Evolutionary conservation across 2,329 filamentous ascomycete genomes (phyloP), one percentile per base, ranked within the genome.

Genomic region (Scedosporium apiospermum): DNA sequence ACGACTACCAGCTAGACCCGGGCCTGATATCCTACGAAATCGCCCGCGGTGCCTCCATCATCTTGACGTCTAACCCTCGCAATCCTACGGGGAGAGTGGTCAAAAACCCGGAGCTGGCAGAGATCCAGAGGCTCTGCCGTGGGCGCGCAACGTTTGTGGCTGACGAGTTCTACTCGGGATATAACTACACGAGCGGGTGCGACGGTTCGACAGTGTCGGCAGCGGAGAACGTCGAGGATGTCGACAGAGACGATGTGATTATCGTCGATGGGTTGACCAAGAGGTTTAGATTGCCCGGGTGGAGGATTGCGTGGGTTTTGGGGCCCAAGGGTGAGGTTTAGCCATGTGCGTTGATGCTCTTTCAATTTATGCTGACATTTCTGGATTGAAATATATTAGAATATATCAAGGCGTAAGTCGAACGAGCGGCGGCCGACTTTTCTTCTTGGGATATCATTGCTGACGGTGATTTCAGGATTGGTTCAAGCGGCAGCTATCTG

Each of bases 241-340:
- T 97, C 16, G 86, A 97, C 71, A 84, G 90, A 71, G 91, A 96
- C 64, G 91, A 96, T 70, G 93, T 98, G 1, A 84, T 98, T 66
- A 90, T 98, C 74, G 93, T 98, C 67, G 93, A 98, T 72, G 93
- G 93, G 59, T 83, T 98, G 27, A 98, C 93, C 69, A 98, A 98
- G 83, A 89, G 93, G 65, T 98, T 98, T 84, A 88, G 93, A 68
- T 86, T 98, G 38, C 93, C 93, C 1, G 93, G 93, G 65, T 98
- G 93, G 92, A 89, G 93, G 73, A 93, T 98, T 53, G 93, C 93
- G 6, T 98, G 93, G 93, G 92, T 98, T 68, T 75, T 98, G 62
- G 93, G 93, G 1, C 93, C 93, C 67, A 97, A 96, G 80, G 76
- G 75, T 77, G 69, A 69, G 34, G 74, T 63, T 63, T 49, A 23